Evolutionary conservation across 768 basidiomycete species (phyloP).

Genomic region (Leccinellum rugosiceps): DNA sequence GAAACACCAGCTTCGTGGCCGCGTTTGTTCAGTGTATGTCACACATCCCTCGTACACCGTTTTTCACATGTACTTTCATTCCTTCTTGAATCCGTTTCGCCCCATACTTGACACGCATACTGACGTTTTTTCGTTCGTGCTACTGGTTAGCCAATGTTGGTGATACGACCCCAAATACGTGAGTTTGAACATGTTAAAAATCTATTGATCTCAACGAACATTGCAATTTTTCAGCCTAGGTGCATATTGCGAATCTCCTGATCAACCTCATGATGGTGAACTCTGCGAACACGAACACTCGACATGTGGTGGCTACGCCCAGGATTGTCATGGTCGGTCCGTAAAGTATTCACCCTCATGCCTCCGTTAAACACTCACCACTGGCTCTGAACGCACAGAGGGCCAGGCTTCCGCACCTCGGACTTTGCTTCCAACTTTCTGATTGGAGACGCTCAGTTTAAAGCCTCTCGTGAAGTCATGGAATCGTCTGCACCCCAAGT

Average conservation of each 20-base stretch:
- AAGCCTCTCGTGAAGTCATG: slow-evolving; percentile 68
- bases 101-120: neutral
- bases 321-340: slow-evolving; percentile 71
- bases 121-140: neutral
- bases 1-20: slow-evolving; percentile 67
- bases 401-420: slow-evolving; percentile 71
- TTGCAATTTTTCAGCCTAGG: slow-evolving; percentile 44
- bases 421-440: slow-evolving; percentile 75
- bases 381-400: slow-evolving; percentile 37
- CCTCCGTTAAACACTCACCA: neutral
- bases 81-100: neutral
- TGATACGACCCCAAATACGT: slow-evolving; percentile 80
- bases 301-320: slow-evolving; percentile 66
- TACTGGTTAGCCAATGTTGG: slow-evolving; percentile 69
- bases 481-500: slow-evolving; percentile 20
- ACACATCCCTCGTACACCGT: neutral
- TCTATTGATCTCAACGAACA: neutral
- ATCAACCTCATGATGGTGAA: slow-evolving; percentile 61
- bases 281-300: slow-evolving; percentile 69
- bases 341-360: slow-evolving; percentile 8
- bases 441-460: slow-evolving; percentile 67
- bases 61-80: neutral
- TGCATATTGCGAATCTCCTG: slow-evolving; percentile 77
- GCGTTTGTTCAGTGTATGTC: slow-evolving; percentile 69
- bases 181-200: slow-evolving; percentile 23